These are phyloP conservation scores for Phytophthora gonapodyides DNA, from an alignment of 352 stramenopile genomes.

Conservation along the genomic window DNA sequence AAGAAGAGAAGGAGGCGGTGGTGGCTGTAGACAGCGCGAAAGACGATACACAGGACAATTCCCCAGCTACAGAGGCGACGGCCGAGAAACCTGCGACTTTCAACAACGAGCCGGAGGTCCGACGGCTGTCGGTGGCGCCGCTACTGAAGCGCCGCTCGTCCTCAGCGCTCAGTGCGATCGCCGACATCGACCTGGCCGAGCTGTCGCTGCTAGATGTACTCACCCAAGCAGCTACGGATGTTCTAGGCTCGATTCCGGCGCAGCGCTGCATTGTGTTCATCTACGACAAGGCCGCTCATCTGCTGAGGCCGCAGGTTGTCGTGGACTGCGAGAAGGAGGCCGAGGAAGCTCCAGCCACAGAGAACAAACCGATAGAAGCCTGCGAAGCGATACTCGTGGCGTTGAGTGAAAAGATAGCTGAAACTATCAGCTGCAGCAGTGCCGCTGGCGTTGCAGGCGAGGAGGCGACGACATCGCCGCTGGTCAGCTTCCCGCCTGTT, in stretches of 20 bases:
- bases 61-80: background rate
- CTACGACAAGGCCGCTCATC: conserved; percentile 58
- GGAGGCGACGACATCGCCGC: background rate
- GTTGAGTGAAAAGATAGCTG: background rate
- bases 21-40: background rate
- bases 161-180: conserved; percentile 5
- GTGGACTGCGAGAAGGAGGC: conserved; percentile 19
- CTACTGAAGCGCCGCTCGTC: conserved; percentile 13
- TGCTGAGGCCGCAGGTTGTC: conserved; percentile 43
- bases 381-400: background rate
- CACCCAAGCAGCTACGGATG: conserved; percentile 40
- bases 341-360: background rate
- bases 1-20: background rate
- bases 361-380: background rate
- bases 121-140: conserved; percentile 6
- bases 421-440: background rate
- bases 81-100: background rate
- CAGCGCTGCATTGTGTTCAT: conserved; percentile 60
- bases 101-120: conserved; percentile 5
- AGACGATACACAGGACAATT: background rate
- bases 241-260: conserved; percentile 42
- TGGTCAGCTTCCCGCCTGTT: conserved; percentile 52
- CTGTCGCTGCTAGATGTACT: conserved; percentile 44
- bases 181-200: conserved; percentile 23
- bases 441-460: background rate